These are phyloP conservation scores for Leptographium lundbergii DNA, from an alignment of 2,329 filamentous ascomycete genomes.

Conservation along the genomic window DNA sequence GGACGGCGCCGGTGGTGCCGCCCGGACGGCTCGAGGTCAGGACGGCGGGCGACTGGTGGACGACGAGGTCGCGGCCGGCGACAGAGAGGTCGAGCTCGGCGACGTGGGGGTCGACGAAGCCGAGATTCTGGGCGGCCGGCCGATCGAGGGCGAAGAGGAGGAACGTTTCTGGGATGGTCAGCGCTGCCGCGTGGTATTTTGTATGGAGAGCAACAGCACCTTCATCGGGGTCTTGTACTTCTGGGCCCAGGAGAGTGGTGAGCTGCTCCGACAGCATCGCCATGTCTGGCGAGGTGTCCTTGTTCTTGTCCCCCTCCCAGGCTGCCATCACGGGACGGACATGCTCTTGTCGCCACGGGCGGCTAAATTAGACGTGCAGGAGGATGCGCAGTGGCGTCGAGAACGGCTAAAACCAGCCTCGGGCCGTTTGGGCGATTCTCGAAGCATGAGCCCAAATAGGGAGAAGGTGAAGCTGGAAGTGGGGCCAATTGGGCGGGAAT, in stretches of 20 bases:
- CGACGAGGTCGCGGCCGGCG: constrained; percentile 54
- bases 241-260: constrained; percentile 22
- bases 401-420: background rate
- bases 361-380: background rate
- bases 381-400: background rate
- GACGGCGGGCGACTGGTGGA: constrained; percentile 74
- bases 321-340: background rate
- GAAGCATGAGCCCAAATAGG: background rate
- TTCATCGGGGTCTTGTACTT: constrained; percentile 37
- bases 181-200: too few relatives aligned
- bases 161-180: constrained; percentile 89
- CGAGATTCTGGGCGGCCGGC: constrained; percentile 59
- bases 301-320: background rate
- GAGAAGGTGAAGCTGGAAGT: background rate
- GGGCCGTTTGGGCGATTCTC: background rate
- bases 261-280: background rate
- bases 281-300: background rate
- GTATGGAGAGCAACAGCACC: too few relatives aligned
- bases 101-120: constrained; percentile 68
- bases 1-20: constrained; percentile 49
- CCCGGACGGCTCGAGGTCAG: constrained; percentile 62
- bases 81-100: constrained; percentile 51
- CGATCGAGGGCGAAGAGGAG: constrained; percentile 68
- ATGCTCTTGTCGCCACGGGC: background rate
- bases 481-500: background rate